phyloP scores from a whole-genome alignment of 352 stramenopile species.

The Pilasporangium apinafurcum region DNA sequence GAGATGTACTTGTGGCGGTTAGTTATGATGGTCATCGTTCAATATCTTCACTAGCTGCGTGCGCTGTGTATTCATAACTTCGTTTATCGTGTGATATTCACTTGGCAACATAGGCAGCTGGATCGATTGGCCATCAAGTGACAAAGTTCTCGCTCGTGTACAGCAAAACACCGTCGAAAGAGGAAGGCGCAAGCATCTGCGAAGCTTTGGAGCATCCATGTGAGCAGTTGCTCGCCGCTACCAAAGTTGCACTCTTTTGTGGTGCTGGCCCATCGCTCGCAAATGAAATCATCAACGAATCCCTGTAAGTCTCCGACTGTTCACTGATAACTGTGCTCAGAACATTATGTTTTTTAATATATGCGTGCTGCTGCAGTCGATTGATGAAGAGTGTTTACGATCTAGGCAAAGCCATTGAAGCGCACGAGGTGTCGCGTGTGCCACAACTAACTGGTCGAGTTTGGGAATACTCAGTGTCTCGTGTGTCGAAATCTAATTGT shows the following conservation, averaged over 20 bases:
- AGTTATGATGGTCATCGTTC: neutral
- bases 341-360: neutral
- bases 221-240: slow-evolving; percentile 67
- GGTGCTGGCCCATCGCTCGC: slow-evolving; percentile 71
- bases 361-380: slow-evolving; percentile 21
- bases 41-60: slow-evolving; percentile 1
- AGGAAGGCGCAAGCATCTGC: slow-evolving; percentile 73
- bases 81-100: neutral
- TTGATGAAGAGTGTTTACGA: slow-evolving; percentile 72
- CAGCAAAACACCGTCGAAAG: slow-evolving; percentile 61
- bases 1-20: slow-evolving; percentile 79
- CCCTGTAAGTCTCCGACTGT: slow-evolving; percentile 32
- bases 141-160: slow-evolving; percentile 88
- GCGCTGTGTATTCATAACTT: neutral
- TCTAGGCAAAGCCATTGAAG: slow-evolving; percentile 35
- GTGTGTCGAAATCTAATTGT: slow-evolving; percentile 82
- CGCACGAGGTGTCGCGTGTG: slow-evolving; percentile 38
- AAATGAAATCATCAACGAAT: slow-evolving; percentile 58
- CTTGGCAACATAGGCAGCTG: slow-evolving; percentile 28
- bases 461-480: slow-evolving; percentile 69
- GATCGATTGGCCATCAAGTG: slow-evolving; percentile 68
- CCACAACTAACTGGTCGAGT: slow-evolving; percentile 76
- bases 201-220: slow-evolving; percentile 69
- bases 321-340: neutral
- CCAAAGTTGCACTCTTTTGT: slow-evolving; percentile 76